phyloP scores from a whole-genome alignment of 257 asterid species.

The Leptodermis oblonga region DNA sequence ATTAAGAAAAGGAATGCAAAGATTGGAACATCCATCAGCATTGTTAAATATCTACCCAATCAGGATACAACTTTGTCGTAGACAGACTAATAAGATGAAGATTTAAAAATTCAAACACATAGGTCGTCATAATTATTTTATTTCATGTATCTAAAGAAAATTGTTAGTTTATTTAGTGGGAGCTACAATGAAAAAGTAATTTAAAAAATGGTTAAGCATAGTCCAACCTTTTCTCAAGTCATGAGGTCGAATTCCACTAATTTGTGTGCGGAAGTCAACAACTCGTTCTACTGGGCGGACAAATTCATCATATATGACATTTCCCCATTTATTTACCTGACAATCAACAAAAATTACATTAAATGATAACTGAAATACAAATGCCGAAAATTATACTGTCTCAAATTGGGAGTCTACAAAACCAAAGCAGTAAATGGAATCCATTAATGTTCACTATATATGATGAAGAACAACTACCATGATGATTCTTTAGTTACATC shows the following conservation, averaged over 20 bases:
- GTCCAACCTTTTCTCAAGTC: constrained; percentile 76
- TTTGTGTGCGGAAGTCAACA: constrained; percentile 87
- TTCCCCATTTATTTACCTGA: constrained; percentile 95
- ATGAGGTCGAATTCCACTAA: constrained; percentile 90
- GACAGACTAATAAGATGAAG: neutral
- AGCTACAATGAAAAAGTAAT: neutral
- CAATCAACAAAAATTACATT: constrained; percentile 16
- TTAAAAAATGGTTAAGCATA: neutral
- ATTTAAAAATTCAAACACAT: neutral
- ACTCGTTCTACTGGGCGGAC: constrained; percentile 84
- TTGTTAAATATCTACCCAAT: neutral
- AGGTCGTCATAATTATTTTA: neutral
- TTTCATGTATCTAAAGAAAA: neutral
- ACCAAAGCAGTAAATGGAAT: constrained; percentile 4
- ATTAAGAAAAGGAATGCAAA: neutral
- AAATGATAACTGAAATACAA: constrained; percentile 17
- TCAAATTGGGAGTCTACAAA: neutral
- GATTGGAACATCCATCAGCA: neutral
- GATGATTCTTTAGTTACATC: neutral
- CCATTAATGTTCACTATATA: neutral
- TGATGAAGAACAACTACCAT: neutral
- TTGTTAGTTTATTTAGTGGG: neutral
- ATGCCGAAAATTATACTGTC: neutral
- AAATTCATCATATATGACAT: constrained; percentile 76
- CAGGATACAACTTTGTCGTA: neutral